phyloP scores from a whole-genome alignment of 768 basidiomycete genomes.

The Favolaschia claudopus region DNA sequence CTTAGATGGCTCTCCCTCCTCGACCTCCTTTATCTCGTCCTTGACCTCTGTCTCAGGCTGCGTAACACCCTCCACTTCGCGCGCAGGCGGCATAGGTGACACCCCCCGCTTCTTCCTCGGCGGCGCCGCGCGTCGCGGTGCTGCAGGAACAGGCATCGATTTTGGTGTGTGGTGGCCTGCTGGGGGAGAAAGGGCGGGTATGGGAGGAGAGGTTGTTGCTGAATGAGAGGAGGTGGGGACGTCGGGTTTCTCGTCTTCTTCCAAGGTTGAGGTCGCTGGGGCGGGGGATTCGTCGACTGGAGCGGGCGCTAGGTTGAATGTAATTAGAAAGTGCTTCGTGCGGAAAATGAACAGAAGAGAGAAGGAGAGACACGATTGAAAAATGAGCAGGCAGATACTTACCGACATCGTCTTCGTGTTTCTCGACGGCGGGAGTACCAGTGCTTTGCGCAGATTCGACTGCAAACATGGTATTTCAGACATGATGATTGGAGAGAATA shows the following conservation, averaged over 20 bases:
- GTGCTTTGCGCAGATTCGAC: no score
- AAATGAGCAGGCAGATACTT: no score
- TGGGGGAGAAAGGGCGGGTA: background rate
- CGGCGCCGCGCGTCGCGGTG: slow-evolving; percentile 76
- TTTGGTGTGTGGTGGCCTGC: background rate
- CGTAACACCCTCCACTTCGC: background rate
- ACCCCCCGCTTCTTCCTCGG: slow-evolving; percentile 73
- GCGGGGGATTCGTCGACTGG: no score
- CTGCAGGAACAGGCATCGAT: slow-evolving; percentile 77
- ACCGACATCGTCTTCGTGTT: background rate
- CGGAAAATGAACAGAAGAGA: background rate
- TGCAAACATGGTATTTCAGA: no score
- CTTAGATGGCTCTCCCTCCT: no score
- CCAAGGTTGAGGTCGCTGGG: background rate
- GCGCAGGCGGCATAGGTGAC: slow-evolving; percentile 46
- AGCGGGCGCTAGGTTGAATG: no score
- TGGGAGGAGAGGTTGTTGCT: background rate
- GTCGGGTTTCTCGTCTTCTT: background rate
- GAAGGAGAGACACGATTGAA: background rate
- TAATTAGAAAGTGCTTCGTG: no score
- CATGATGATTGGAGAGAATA: no score
- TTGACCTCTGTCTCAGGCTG: background rate
- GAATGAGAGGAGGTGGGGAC: background rate
- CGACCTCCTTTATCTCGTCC: no score
- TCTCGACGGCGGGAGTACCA: background rate